These are phyloP conservation scores for Macrotyloma uniflorum DNA, from an alignment of 306 rosid species.

Conservation along the genomic window DNA sequence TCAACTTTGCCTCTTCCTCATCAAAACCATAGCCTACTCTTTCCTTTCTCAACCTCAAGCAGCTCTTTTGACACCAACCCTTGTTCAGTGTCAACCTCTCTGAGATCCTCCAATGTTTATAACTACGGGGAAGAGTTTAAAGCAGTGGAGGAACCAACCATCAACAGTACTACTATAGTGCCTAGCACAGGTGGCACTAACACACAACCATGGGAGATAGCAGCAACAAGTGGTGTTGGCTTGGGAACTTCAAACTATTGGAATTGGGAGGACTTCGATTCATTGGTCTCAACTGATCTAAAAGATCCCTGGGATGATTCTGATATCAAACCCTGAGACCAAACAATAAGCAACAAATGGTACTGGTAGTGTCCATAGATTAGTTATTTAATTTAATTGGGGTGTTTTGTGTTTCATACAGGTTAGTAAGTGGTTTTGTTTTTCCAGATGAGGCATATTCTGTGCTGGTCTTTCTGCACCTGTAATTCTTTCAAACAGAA, in stretches of 20 bases:
- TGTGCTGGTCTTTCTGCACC: constrained; percentile 36
- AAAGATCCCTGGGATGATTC: constrained; percentile 82
- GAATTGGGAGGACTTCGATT: constrained; percentile 90
- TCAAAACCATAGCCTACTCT: constrained; percentile 44
- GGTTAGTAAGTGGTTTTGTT: constrained; percentile 40
- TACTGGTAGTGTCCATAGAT: constrained; percentile 45
- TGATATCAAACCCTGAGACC: constrained; percentile 68
- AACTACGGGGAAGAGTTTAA: constrained; percentile 55
- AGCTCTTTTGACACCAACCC: constrained; percentile 57
- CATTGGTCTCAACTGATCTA: constrained; percentile 80
- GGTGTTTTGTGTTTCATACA: constrained; percentile 44
- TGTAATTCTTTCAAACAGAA: constrained; percentile 40
- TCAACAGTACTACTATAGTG: constrained; percentile 28
- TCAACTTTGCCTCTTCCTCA: constrained; percentile 45
- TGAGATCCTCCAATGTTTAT: constrained; percentile 56
- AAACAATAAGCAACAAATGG: constrained; percentile 25
- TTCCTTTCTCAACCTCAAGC: constrained; percentile 60
- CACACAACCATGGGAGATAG: constrained; percentile 64
- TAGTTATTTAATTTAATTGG: constrained; percentile 47
- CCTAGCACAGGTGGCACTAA: constrained; percentile 32
- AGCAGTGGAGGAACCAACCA: constrained; percentile 52
- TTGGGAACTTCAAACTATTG: constrained; percentile 64
- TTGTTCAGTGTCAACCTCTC: constrained; percentile 57
- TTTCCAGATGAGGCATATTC: constrained; percentile 48
- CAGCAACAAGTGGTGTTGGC: constrained; percentile 40